Evolutionary conservation across 177 flowering plant species (phyloP).

Genomic region (Vitis hybrid): DNA sequence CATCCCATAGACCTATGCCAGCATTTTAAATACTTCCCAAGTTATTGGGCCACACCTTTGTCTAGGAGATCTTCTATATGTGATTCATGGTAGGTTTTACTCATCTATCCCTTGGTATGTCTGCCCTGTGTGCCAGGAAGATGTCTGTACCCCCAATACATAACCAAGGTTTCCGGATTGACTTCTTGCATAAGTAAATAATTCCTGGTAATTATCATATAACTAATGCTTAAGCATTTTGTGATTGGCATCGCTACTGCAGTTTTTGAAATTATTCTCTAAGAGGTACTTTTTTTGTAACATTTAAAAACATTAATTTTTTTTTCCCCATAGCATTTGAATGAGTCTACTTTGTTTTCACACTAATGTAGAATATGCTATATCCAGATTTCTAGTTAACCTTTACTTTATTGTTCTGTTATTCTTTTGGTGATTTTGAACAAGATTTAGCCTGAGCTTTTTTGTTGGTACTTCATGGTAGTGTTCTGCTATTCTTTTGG

Average conservation of each 20-base stretch:
- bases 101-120: background rate
- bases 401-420: background rate
- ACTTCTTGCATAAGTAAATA: background rate
- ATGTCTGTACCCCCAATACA: background rate
- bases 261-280: background rate
- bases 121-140: background rate
- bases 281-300: background rate
- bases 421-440: background rate
- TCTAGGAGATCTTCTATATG: background rate
- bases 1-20: background rate
- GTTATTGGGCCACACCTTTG: background rate
- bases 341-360: background rate
- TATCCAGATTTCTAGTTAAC: background rate
- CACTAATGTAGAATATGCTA: background rate
- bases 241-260: background rate
- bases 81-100: background rate
- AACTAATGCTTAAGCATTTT: background rate
- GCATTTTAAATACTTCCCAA: background rate
- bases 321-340: background rate
- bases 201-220: background rate
- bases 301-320: too few relatives aligned
- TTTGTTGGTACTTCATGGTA: too few relatives aligned
- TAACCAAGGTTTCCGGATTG: background rate
- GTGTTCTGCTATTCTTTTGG: too few relatives aligned
- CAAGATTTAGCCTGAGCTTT: background rate